Conservation (phyloP, 345 rosid genomes). For the Eucalyptus globulus region DNA sequence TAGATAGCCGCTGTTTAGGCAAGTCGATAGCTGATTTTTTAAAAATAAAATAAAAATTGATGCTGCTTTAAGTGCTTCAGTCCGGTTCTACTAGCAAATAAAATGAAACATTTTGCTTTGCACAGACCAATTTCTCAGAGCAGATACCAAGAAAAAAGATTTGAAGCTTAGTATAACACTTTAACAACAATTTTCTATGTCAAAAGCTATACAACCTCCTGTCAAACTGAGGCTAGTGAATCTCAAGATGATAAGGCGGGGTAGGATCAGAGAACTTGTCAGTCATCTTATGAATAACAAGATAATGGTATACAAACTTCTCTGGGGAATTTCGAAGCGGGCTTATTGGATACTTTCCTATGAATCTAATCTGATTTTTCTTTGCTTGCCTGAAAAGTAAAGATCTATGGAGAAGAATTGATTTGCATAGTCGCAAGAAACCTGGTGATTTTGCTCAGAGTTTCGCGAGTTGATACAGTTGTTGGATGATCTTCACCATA, state of each 20-base stretch:
- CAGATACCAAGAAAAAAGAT: not conserved
- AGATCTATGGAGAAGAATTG: constrained; percentile 53
- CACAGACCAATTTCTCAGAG: not conserved
- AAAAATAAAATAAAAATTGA: not conserved
- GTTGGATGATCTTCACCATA: constrained; percentile 85
- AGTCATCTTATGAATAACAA: not conserved
- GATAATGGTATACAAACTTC: constrained; percentile 4
- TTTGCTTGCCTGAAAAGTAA: constrained; percentile 16
- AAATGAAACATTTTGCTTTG: not conserved
- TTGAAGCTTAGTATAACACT: not conserved
- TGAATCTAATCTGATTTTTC: constrained; percentile 18
- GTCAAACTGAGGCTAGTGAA: not conserved
- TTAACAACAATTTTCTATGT: not conserved
- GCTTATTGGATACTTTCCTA: constrained; percentile 21
- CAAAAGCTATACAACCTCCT: not conserved
- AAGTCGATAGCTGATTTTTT: not conserved
- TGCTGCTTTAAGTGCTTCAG: not conserved
- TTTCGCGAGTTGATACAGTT: constrained; percentile 67
- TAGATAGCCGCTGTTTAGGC: not conserved
- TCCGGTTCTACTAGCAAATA: not conserved
- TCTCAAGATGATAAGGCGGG: not conserved
- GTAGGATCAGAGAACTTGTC: not conserved
- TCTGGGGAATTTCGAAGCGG: constrained; percentile 14
- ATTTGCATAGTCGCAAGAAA: constrained; percentile 65
- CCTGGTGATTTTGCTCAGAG: constrained; percentile 75